Base-by-base conservation (phyloP, 1,284 basidiomycete species). In the Pseudozyma hubeiensis region DNA sequence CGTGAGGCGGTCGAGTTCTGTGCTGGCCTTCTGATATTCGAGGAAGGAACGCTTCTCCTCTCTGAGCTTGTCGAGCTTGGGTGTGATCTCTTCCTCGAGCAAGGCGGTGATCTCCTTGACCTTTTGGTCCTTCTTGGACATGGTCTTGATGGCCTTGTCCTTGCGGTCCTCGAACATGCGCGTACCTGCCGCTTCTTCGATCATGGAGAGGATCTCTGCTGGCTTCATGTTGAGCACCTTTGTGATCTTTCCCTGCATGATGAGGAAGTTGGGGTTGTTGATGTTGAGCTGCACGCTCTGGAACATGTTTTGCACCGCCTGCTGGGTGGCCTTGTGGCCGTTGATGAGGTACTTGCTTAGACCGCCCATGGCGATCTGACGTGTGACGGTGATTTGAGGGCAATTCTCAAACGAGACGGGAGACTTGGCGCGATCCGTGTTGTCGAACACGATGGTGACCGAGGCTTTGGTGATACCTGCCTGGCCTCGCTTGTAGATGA, bases 91-190 rank as follows among this genome's bases (percentile, higher is more conserved):
- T 84, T 98, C 94, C 1, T 87, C 86, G 24, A 98, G 75, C 16
- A 84, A 53, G 16, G 79, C 66, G 31, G 75, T 52, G 48, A 98
- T 92, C 85, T 98, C 95, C 69, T 93, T 91, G 24, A 99, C 92
- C 79, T 93, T 92, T 85, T 95, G 97, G 78, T 99, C 94, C 87
- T 99, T 99, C 88, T 97, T 98, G 33, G 89, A 88, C 91, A 99
- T 99, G 0, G 94, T 97, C 86, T 93, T 95, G 84, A 92, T 90
- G 8, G 97, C 96, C 85, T 97, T 98, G 81, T 97, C 94, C 85
- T 99, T 99, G 37, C 93, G 90, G 69, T 99, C 96, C 85, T 99
- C 97, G 81, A 98, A 99, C 96, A 99, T 99, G 40, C 94, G 90
- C 50, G 97, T 99, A 2, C 97, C 97, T 0, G 96, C 93, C 0